Base-by-base conservation (phyloP, 2,329 filamentous ascomycete species). In the Aspergillus neotritici region DNA sequence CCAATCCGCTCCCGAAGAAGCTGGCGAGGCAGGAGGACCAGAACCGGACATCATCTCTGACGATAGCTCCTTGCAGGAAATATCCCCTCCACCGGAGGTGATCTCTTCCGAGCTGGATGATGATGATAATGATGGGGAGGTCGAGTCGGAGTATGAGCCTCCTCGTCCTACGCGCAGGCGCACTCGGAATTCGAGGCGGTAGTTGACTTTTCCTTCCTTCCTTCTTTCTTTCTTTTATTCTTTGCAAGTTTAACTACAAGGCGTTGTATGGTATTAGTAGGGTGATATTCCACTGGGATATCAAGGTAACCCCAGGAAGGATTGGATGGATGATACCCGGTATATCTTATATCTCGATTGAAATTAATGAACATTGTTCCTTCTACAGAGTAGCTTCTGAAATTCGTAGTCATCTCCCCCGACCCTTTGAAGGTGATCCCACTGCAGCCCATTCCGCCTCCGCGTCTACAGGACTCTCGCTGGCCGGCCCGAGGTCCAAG, bases 401-500 rank as follows among this genome's bases (percentile, higher is more conserved):
- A 3, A 25, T 3, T 25, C 3, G 21, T 9, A 25, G 21, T 37
- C 35, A 37, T 30, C 46, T 43, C 31, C 50, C 46, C 25, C 50
- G 41, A 28, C 50, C 44, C 38, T 48, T 40, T 40, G 47, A 50
- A 14, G 60, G 60, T 5, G 61, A 61, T 3, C 21, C 21, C 21
- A 25, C 21, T 8, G 21, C 21, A 25, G 21, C 21, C 21, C 21
- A 25, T 8, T 25, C 21, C 21, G 21, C 7, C 21, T 25, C 21
- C 21, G 21, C 21, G 7, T 38, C 14, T 42, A 21, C 35, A 38
- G 5, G 32, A 40, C 25, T 31, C 41, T 51, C 49, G 3, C 43
- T 51, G 29, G 56, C 54, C 16, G 48, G 51, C 25, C 53, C 48
- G 11, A 60, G 48, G 31, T 55, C 48, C 31, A 55, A 53, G 15